Evolutionary conservation across 2,329 filamentous ascomycete genomes (phyloP), one percentile per base, ranked within the genome.

Genomic region (Didymella sp.): DNA sequence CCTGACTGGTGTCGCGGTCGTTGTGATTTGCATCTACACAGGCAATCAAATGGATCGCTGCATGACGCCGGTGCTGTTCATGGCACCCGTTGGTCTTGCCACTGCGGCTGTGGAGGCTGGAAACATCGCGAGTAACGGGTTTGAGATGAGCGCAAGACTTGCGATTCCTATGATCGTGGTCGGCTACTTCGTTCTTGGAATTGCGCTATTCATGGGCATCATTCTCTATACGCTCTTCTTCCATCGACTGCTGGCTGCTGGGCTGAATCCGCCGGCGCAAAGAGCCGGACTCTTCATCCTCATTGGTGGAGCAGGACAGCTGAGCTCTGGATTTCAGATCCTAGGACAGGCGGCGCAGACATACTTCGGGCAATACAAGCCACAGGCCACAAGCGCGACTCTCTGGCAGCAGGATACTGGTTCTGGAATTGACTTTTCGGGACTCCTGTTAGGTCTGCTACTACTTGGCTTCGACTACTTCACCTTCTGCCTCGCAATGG

Each of bases 61-160:
- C n/a, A 55, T 55, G 52, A 55, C 52, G 21, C 52, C 52, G 2
- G 52, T 55, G 4, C 25, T 55, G 19, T 49, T 55, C 38, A 55
- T 55, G 52, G 52, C 45, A 9, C 52, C 51, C 3, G 52, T 55
- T 7, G 52, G 52, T 38, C 30, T 50, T 4, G 52, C 52, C 3
- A 55, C 45, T 19, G 52, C 52, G 13, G 52, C 24, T 15, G 52
- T 50, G 1, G 52, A 49, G 25, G 45, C 52, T 3, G 52, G 52
- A 12, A 55, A 50, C 8, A 55, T 49, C n/a, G 52, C 38, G 2
- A 44, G 13, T 5, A 55, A 55, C 11, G 45, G 11, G 6, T 28
- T 38, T 35, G 45, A 45, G 24, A 48, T 55, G 19, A 55, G 45
- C 21, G 45, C 45, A 21, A 22, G 45, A 19, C 40, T 55, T 13